These are phyloP conservation scores for Miscanthus lutarioriparius DNA, from an alignment of 176 grass and related monocot species.

Conservation along the genomic window DNA sequence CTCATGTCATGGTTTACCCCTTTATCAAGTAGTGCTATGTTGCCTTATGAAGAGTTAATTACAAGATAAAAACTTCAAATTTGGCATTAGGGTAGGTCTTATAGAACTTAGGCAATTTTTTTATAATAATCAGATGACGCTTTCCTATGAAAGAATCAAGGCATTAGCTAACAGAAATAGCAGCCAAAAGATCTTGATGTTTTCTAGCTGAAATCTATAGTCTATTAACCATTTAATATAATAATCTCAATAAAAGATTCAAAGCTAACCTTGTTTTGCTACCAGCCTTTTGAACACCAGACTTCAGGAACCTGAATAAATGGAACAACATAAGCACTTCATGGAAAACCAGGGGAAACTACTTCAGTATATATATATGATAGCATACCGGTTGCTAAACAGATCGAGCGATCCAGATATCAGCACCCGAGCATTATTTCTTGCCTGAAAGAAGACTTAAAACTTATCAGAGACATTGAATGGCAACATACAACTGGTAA, in stretches of 20 bases:
- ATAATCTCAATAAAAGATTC: neutral
- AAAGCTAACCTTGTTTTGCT: conserved; percentile 60
- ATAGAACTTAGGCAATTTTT: neutral
- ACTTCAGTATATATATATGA: neutral
- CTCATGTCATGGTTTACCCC: neutral
- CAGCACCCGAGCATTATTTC: conserved; percentile 88
- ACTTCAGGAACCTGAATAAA: conserved; percentile 74
- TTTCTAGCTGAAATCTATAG: neutral
- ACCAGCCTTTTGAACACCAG: conserved; percentile 77
- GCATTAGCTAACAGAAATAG: conserved; percentile 7
- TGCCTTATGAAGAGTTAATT: conserved; percentile 6
- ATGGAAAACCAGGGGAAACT: neutral
- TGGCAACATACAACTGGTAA: conserved; percentile 11
- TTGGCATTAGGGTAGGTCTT: neutral
- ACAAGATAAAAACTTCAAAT: neutral
- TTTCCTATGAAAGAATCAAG: neutral
- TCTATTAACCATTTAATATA: neutral
- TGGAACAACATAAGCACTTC: neutral
- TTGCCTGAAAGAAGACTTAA: conserved; percentile 59
- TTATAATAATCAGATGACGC: neutral
- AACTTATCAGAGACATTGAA: conserved; percentile 15
- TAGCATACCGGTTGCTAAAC: conserved; percentile 78
- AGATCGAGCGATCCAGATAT: conserved; percentile 89
- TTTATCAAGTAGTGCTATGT: neutral
- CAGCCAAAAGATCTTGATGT: neutral